A percentile compares a stretch with the other conserved stretches of the same genome.
Evolutionary conservation across 2,329 filamentous ascomycete species (phyloP).

Genomic region (Fusarium sp.): DNA sequence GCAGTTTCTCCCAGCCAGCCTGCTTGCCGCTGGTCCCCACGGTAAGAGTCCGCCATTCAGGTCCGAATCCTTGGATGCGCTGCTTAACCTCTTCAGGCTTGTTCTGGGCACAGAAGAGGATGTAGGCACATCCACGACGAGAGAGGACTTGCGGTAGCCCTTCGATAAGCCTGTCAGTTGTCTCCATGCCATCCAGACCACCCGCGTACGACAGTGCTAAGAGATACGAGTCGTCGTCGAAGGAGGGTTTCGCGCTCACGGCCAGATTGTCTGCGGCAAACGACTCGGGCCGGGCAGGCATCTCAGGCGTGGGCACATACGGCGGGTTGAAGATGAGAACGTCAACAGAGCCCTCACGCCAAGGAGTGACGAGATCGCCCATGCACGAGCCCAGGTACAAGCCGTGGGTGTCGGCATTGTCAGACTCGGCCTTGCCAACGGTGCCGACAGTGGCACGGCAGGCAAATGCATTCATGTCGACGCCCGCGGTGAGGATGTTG

Average conservation of each 20-base stretch:
- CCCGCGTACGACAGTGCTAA: conserved; percentile 90
- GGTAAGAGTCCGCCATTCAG: conserved; percentile 78
- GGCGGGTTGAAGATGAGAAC: conserved; percentile 96
- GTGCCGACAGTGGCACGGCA: conserved; percentile 82
- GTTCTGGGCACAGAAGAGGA: conserved; percentile 92
- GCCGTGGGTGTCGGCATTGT: conserved; percentile 54
- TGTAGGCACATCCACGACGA: conserved; percentile 82
- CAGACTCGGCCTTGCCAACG: conserved; percentile 60
- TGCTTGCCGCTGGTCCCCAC: conserved; percentile 87
- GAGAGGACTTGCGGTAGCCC: conserved; percentile 74
- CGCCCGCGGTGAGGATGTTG: conserved; percentile 77
- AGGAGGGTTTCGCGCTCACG: conserved; percentile 58
- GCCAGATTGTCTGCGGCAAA: conserved; percentile 42
- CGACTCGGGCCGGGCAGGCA: conserved; percentile 67
- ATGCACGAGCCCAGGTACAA: conserved; percentile 74
- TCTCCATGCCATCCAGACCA: conserved; percentile 92
- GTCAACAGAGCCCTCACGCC: conserved; percentile 73
- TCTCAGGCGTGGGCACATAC: conserved; percentile 87
- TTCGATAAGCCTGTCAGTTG: conserved; percentile 82
- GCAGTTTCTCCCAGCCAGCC: conserved; percentile 94
- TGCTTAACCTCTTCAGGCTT: conserved; percentile 79
- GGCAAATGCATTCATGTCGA: conserved; percentile 89
- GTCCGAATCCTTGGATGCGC: conserved; percentile 64
- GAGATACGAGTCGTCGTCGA: conserved; percentile 85
- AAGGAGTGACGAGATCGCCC: conserved; percentile 75